A percentile compares a stretch with the other conserved stretches of the same genome.
phyloP scores from a whole-genome alignment of 208 protist genomes.

The Borovskyia barvae region DNA sequence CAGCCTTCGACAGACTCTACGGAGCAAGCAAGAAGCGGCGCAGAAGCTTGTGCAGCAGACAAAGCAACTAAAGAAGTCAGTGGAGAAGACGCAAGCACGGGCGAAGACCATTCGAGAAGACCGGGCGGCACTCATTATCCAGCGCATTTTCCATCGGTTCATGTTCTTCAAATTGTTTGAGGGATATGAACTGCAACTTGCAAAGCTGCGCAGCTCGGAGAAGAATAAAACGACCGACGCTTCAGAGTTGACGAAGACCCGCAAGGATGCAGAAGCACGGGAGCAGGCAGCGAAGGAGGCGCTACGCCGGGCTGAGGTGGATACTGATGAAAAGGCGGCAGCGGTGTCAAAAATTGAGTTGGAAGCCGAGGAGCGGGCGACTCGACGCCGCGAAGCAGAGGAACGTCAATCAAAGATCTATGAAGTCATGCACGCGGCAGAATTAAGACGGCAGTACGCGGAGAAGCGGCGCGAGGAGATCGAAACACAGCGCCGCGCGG shows the following conservation, averaged over 20 bases:
- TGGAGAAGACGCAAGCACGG: constrained; percentile 29
- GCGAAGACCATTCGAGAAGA: constrained; percentile 16
- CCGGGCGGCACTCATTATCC: constrained; percentile 60
- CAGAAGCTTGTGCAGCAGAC: constrained; percentile 62
- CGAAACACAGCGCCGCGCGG: constrained; percentile 1
- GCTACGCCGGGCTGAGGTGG: constrained; percentile 16
- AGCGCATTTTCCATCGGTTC: constrained; percentile 46
- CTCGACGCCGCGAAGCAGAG: constrained; percentile 31
- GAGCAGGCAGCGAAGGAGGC: constrained; percentile 29
- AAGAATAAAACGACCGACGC: constrained; percentile 3
- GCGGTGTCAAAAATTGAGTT: constrained; percentile 25
- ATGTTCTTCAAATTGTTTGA: constrained; percentile 41
- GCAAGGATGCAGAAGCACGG: constrained; percentile 21
- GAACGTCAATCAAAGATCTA: constrained; percentile 24
- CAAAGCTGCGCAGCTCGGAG: constrained; percentile 22
- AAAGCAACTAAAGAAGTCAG: constrained; percentile 28
- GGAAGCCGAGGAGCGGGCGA: constrained; percentile 8
- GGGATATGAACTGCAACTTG: constrained; percentile 42
- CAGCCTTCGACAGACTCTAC: constrained; percentile 66
- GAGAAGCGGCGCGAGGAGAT: constrained; percentile 18
- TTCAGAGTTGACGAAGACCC: constrained; percentile 26
- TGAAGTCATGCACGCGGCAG: constrained; percentile 32
- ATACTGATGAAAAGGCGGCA: constrained; percentile 19
- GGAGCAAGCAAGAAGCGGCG: constrained; percentile 59
- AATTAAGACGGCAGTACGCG: constrained; percentile 23